Evolutionary conservation across 2,329 filamentous ascomycete genomes (phyloP).

Genomic region (Byssothecium circinans): DNA sequence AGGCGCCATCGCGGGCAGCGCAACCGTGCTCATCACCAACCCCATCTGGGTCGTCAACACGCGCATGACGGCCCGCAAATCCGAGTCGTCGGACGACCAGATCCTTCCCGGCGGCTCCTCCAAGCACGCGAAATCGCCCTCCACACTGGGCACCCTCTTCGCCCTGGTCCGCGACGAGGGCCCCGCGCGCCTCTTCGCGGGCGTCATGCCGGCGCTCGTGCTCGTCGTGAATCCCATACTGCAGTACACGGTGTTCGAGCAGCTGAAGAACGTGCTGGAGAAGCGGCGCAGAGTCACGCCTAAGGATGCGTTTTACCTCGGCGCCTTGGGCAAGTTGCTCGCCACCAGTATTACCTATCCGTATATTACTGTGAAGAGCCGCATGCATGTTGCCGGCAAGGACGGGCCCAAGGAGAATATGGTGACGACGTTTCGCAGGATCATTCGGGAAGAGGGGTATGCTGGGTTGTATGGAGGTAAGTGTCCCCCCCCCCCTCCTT

Average conservation of each 20-base stretch:
- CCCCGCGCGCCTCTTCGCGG: constrained; percentile 80
- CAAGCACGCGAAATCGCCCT: constrained; percentile 59
- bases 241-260: constrained; percentile 98
- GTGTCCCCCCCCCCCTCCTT: no score
- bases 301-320: constrained; percentile 84
- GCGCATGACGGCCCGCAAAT: constrained; percentile 88
- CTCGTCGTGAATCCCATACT: constrained; percentile 97
- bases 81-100: constrained; percentile 50
- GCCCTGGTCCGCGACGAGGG: constrained; percentile 83
- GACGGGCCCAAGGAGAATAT: constrained; percentile 79
- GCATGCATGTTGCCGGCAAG: constrained; percentile 87
- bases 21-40: constrained; percentile 94
- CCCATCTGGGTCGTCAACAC: constrained; percentile 99
- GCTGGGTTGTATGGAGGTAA: constrained; percentile 87
- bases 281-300: constrained; percentile 76
- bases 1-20: constrained; percentile 88
- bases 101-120: constrained; percentile 46
- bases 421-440: constrained; percentile 72
- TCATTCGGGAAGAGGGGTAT: constrained; percentile 89
- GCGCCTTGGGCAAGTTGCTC: constrained; percentile 90
- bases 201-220: constrained; percentile 88
- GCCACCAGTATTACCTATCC: constrained; percentile 95
- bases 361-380: constrained; percentile 98
- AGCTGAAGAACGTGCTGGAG: constrained; percentile 91
- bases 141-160: constrained; percentile 79